Evolutionary conservation across 177 flowering plant genomes (phyloP).

Genomic region (Tripterygium wilfordii): DNA sequence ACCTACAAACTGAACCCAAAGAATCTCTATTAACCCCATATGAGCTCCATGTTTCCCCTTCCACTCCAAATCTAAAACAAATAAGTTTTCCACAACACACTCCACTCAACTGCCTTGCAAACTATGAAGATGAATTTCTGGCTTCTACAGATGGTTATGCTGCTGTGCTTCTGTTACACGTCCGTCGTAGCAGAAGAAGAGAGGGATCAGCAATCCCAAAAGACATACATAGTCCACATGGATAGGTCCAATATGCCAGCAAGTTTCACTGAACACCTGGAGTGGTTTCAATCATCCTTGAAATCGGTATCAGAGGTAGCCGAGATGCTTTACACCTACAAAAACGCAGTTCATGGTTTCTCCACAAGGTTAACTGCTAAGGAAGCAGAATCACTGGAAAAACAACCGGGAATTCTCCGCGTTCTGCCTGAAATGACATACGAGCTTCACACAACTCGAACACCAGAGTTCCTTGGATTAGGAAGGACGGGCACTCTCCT

Average conservation of each 20-base stretch:
- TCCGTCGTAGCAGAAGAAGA: slow-evolving; percentile 8
- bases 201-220: slow-evolving; percentile 14
- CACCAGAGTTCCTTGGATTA: slow-evolving; percentile 69
- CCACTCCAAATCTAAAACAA: too few species aligned
- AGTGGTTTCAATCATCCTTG: slow-evolving; percentile 58
- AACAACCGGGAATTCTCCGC: slow-evolving; percentile 38
- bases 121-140: slow-evolving; percentile 5
- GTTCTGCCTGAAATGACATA: slow-evolving; percentile 49
- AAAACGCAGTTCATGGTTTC: slow-evolving; percentile 57
- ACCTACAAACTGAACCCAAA: too few species aligned
- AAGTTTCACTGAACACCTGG: slow-evolving; percentile 29
- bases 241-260: slow-evolving; percentile 49
- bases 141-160: slow-evolving; percentile 9
- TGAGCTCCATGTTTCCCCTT: too few species aligned
- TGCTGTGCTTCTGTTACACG: slow-evolving; percentile 11
- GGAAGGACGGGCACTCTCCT: slow-evolving; percentile 16
- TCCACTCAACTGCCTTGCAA: not conserved
- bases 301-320: slow-evolving; percentile 48
- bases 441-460: slow-evolving; percentile 64
- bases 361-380: slow-evolving; percentile 44
- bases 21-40: too few species aligned
- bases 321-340: slow-evolving; percentile 48
- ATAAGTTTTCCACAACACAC: too few species aligned
- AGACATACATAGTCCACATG: slow-evolving; percentile 62
- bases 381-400: slow-evolving; percentile 34